These are phyloP conservation scores for Penicillium sclerotiorum DNA, from an alignment of 2,329 filamentous ascomycete species.

Conservation along the genomic window DNA sequence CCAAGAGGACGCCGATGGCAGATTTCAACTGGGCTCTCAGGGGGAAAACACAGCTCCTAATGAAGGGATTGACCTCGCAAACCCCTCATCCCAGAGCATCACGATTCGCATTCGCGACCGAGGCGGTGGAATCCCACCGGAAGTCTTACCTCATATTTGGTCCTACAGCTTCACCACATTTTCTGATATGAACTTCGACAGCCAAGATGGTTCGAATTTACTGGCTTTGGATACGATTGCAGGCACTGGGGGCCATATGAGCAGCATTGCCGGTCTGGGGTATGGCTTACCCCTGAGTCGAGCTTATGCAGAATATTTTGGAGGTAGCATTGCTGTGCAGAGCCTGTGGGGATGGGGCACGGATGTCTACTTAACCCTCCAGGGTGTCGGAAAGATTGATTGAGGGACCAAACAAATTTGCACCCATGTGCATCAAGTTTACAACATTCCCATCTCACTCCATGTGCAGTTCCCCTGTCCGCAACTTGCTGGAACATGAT, in stretches of 20 bases:
- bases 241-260: conserved; percentile 69
- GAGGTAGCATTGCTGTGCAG: conserved; percentile 92
- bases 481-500: no score
- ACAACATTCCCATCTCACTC: no score
- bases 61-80: conserved; percentile 36
- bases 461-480: no score
- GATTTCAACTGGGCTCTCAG: conserved; percentile 33
- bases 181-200: conserved; percentile 62
- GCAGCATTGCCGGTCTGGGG: conserved; percentile 87
- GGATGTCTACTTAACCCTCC: conserved; percentile 65
- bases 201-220: conserved; percentile 55
- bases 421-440: no score
- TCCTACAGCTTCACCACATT: conserved; percentile 98
- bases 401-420: no score
- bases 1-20: conserved; percentile 31
- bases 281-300: conserved; percentile 89
- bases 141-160: conserved; percentile 86
- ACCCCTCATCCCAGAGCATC: conserved; percentile 70
- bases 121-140: conserved; percentile 88
- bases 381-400: conserved; percentile 59
- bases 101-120: conserved; percentile 94
- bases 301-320: conserved; percentile 98
- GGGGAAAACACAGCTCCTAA: conserved; percentile 33
- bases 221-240: conserved; percentile 77
- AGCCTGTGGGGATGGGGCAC: conserved; percentile 92